Conservation (phyloP, 192 early-diverging fungal species). For the Entomortierella beljakovae region DNA sequence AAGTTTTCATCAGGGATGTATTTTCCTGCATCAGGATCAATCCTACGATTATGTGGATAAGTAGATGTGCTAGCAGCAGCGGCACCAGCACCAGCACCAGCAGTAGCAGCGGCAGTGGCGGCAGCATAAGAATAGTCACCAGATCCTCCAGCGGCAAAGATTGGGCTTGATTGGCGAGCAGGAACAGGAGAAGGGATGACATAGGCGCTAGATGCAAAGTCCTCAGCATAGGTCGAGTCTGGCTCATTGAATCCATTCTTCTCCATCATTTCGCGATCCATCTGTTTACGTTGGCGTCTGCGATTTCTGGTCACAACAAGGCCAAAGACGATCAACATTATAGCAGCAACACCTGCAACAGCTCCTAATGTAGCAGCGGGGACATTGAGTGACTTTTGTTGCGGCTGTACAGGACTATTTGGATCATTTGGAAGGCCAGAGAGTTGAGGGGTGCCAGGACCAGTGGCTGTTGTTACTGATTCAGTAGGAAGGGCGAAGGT, state of each 20-base stretch:
- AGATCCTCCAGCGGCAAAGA: neutral
- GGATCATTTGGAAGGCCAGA: constrained; percentile 9
- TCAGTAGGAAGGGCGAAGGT: neutral
- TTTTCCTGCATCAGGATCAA: constrained; percentile 2
- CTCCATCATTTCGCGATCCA: constrained; percentile 2
- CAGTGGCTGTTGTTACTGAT: neutral
- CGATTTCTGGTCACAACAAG: constrained; percentile 31
- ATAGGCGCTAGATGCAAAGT: neutral
- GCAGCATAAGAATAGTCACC: neutral
- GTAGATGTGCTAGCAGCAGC: neutral
- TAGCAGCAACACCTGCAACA: constrained; percentile 31
- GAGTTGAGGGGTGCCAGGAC: constrained; percentile 12
- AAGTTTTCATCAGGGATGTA: too few relatives aligned
- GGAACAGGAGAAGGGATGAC: neutral
- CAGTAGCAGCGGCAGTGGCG: constrained; percentile 3
- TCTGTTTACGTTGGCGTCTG: constrained; percentile 12
- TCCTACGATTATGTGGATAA: neutral
- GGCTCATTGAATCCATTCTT: constrained; percentile 21
- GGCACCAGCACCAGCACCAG: neutral
- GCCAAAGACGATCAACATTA: constrained; percentile 51
- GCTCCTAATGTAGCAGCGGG: constrained; percentile 20
- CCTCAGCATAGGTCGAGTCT: too few relatives aligned
- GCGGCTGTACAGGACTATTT: neutral
- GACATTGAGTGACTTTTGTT: constrained; percentile 20
- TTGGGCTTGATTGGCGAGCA: neutral